Percentiles rank a stretch among this genome's conserved stretches.
Evolutionary conservation across 2,329 filamentous ascomycete genomes (phyloP).

Genomic region (Huntiella moniliformis): DNA sequence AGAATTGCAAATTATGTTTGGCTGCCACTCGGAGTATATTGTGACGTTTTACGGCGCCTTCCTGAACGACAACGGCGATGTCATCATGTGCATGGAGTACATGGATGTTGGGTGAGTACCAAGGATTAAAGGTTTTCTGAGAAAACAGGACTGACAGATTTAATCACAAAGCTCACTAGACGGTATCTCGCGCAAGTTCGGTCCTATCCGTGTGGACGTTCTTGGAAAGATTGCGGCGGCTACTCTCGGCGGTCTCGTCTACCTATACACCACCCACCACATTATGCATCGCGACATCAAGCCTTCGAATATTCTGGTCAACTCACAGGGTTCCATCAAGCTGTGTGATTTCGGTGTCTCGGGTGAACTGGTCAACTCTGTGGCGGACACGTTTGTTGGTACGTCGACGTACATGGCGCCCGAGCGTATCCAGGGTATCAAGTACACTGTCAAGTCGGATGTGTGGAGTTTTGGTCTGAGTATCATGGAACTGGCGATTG

Average conservation of each 20-base stretch:
- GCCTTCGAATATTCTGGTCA: slow-evolving; percentile 91
- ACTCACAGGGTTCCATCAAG: slow-evolving; percentile 87
- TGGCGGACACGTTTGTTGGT: slow-evolving; percentile 94
- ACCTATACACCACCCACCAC: slow-evolving; percentile 85
- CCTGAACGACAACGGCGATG: slow-evolving; percentile 88
- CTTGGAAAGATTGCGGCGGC: slow-evolving; percentile 95
- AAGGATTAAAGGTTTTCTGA: background rate
- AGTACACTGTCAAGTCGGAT: slow-evolving; percentile 95
- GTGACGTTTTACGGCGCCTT: slow-evolving; percentile 97
- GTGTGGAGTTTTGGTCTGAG: slow-evolving; percentile 95
- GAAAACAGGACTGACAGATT: background rate
- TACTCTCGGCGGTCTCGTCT: slow-evolving; percentile 79
- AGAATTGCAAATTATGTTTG: slow-evolving; percentile 95
- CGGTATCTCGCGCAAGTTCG: slow-evolving; percentile 83
- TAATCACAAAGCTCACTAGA: slow-evolving; percentile 57
- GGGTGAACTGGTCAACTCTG: slow-evolving; percentile 90
- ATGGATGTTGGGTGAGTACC: slow-evolving; percentile 85
- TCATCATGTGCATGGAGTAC: slow-evolving; percentile 99
- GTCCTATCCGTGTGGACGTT: slow-evolving; percentile 86
- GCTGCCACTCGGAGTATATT: slow-evolving; percentile 91
- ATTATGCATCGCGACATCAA: slow-evolving; percentile 99
- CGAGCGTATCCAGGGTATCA: slow-evolving; percentile 89
- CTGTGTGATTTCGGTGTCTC: slow-evolving; percentile 98
- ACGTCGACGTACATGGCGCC: slow-evolving; percentile 99
- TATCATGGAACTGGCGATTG: slow-evolving; percentile 94